Evolutionary conservation across 1,284 basidiomycete genomes (phyloP).

Genomic region (Anthracocystis setariae): DNA sequence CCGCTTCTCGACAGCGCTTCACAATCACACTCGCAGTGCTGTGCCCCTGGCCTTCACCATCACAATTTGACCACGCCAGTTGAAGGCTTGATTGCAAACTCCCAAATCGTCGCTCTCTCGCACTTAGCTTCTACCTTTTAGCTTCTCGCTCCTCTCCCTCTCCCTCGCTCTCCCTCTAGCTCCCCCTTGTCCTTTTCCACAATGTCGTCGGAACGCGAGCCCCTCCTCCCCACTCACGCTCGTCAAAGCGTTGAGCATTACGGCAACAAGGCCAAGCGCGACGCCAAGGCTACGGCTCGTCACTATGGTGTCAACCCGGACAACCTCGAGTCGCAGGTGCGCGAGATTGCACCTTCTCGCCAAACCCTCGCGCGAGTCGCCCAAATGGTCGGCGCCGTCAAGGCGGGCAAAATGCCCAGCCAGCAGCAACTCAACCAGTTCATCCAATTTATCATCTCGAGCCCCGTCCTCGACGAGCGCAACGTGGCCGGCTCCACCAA

Average conservation of each 20-base stretch:
- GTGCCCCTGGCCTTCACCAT: too few species aligned
- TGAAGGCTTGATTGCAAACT: too few species aligned
- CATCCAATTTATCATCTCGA: slow-evolving; percentile 47
- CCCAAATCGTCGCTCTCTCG: neutral
- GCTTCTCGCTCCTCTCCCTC: neutral
- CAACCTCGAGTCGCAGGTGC: slow-evolving; percentile 28
- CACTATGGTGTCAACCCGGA: slow-evolving; percentile 47
- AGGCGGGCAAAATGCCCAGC: slow-evolving; percentile 52
- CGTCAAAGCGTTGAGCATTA: slow-evolving; percentile 30
- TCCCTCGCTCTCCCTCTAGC: neutral
- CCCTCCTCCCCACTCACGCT: slow-evolving; percentile 44
- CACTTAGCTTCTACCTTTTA: neutral
- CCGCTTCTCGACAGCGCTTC: too few species aligned
- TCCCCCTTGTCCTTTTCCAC: neutral
- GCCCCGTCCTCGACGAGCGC: slow-evolving; percentile 52
- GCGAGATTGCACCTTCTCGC: slow-evolving; percentile 42
- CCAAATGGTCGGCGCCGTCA: slow-evolving; percentile 48
- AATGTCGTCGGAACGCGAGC: slow-evolving; percentile 48
- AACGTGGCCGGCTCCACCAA: slow-evolving; percentile 40
- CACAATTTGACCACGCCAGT: too few species aligned
- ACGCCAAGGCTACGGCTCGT: slow-evolving; percentile 41
- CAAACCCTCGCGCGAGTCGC: slow-evolving; percentile 42
- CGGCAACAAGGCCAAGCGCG: slow-evolving; percentile 28
- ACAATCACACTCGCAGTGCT: too few species aligned
- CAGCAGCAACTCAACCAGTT: slow-evolving; percentile 49